Base-by-base conservation (phyloP, 352 stramenopile species). In the Pythium guiyangense region DNA sequence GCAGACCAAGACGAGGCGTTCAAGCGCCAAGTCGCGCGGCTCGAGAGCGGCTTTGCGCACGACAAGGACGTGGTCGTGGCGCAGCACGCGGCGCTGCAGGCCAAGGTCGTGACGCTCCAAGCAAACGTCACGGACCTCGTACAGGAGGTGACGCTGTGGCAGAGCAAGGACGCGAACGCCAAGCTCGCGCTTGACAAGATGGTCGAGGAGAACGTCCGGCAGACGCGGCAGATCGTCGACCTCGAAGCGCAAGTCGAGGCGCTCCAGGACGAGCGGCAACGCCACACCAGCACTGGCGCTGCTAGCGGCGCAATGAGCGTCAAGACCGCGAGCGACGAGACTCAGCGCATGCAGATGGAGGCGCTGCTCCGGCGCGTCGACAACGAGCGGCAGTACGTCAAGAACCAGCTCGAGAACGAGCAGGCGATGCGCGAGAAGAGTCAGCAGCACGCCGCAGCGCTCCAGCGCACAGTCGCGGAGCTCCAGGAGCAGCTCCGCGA, bases 381-480 rank as follows among this genome's bases (percentile, higher is more conserved):
- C 45, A 91, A 94, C 40, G 81, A 94, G 45, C 74, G 84, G 1
- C 79, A 90, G 45, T 94, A 94, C 48, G 55, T 94, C 29, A 91
- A 92, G 57, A 90, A 76, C 39, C 84, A 92, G 53, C 62, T 90
- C 6, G 73, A 87, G 46, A 67, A 62, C 9, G 79, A 85, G 37
- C 64, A 76, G 31, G 72, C 84, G 44, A 58, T 70, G 57, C 82
- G 79, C 52, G 61, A 74, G 22, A 71, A 70, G 17, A 69, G 52
- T 40, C 73, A 84, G 39, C 62, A 63, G 20, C 70, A 83, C 45
- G 72, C 74, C 1, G 43, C 59, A 0, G 57, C 34, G n/a, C 67
- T 90, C 2, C 58, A 85, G 46, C 64, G 68, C 25, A 73, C 88
- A 48, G 31, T 88, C 22, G 63, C 59, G 1, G 59, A 81, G 43